Base-by-base conservation (phyloP, 768 basidiomycete species). In the Kwoniella europaea region DNA sequence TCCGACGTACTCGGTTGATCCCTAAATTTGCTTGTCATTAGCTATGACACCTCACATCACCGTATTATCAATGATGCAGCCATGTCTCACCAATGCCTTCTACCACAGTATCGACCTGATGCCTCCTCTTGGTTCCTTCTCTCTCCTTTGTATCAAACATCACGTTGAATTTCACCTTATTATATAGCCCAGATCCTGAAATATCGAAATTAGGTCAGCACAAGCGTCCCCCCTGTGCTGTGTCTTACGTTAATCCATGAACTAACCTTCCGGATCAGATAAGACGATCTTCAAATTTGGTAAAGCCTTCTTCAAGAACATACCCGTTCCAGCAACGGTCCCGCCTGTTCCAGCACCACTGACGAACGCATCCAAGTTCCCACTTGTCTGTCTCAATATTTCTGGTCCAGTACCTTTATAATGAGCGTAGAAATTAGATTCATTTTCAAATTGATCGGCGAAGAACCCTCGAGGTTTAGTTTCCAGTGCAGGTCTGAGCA, bases 371-470 rank as follows among this genome's bases (percentile, higher is more conserved):
- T 92, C 87, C 0, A 97, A 71, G 29, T 85, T 84, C 12, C 94
- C 94, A 77, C 90, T 90, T 7, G 92, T 93, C 81, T 99, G 97
- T 54, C 90, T 86, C 91, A 94, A 94, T 43, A 98, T 92, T 85
- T 98, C 97, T 0, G 94, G 94, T 0, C 93, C 97, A 0, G 97
- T 98, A 6, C 92, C 92, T 43, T 88, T 84, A 73, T 88, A 93
- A 81, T 99, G 97, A 0, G 96, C 94, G 65, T 90, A 87, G 81
- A 89, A 93, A 77, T 99, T 98, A 78, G 91, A 92, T 76, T 86
- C 88, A 82, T 95, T 98, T 91, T 98, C 96, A 69, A 99, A 98
- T 84, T 99, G 97, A 81, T 99, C 94, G 4, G 94, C 93, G 77
- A 98, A 99, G 84, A 81, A 82, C 12, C 94, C 96, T 72, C 92